Evolutionary conservation across 495 filamentous ascomycete species (phyloP).

Genomic region (Trichoderma parareesei): DNA sequence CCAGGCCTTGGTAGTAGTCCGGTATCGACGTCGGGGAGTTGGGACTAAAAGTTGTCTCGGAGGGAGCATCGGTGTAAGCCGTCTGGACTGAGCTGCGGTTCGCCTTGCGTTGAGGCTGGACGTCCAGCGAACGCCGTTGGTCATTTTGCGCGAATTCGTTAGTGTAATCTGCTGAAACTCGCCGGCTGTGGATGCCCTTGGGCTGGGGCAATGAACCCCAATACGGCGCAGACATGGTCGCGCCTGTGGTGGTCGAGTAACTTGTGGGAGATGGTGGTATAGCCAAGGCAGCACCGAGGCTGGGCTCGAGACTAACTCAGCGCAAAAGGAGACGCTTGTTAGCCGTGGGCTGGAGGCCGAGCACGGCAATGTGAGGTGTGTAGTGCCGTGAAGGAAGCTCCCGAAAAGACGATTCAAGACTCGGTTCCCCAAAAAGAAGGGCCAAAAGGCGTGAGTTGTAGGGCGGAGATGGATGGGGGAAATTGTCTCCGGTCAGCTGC

Average conservation of each 20-base stretch:
- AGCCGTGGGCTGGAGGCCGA: background rate
- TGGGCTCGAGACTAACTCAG: background rate
- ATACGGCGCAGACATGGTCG: constrained; percentile 35
- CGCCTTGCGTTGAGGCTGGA: constrained; percentile 25
- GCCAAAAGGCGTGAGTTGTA: background rate
- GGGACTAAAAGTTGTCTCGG: constrained; percentile 43
- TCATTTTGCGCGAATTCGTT: constrained; percentile 25
- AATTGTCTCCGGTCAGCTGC: background rate
- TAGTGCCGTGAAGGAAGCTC: background rate
- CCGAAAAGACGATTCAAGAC: background rate
- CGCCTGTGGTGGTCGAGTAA: constrained; percentile 14
- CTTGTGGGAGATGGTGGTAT: background rate
- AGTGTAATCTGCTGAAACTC: constrained; percentile 33
- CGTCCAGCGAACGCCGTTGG: constrained; percentile 28
- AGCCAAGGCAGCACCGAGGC: background rate
- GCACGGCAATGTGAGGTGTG: background rate
- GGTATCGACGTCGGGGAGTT: constrained; percentile 42
- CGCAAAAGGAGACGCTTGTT: background rate
- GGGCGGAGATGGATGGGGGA: background rate
- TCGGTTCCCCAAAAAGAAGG: background rate
- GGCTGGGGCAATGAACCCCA: constrained; percentile 35
- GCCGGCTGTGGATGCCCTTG: constrained; percentile 31
- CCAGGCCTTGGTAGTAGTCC: constrained; percentile 33
- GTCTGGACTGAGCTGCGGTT: constrained; percentile 37
- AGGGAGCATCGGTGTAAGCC: constrained; percentile 37